A percentile compares a stretch with the other conserved stretches of the same genome.
These are phyloP conservation scores for Candida sonorensis DNA, from an alignment of 805 yeast genomes.

Conservation along the genomic window DNA sequence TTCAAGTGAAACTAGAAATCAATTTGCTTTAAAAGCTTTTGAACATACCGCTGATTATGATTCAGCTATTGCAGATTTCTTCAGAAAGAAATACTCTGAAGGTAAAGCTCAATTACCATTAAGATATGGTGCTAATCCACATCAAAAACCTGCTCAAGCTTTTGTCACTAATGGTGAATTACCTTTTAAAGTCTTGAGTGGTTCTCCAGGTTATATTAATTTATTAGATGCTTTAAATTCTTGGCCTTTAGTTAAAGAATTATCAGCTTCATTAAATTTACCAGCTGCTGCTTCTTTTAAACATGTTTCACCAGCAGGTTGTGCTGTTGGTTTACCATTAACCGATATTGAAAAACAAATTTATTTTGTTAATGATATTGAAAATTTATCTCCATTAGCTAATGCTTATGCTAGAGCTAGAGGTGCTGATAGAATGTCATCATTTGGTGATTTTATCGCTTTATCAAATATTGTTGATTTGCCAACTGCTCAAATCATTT, in stretches of 20 bases:
- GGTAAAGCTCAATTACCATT: slow-evolving; percentile 83
- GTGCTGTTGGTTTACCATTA: slow-evolving; percentile 93
- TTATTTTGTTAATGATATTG: slow-evolving; percentile 92
- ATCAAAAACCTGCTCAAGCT: slow-evolving; percentile 99
- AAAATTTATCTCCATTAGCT: slow-evolving; percentile 93
- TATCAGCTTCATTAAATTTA: slow-evolving; percentile 85
- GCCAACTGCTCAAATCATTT: slow-evolving; percentile 94
- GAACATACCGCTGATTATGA: slow-evolving; percentile 99
- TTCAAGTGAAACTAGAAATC: slow-evolving; percentile 67
- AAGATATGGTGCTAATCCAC: slow-evolving; percentile 98
- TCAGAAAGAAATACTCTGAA: slow-evolving; percentile 95
- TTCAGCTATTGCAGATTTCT: slow-evolving; percentile 90
- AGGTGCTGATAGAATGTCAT: slow-evolving; percentile 99
- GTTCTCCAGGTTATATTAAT: slow-evolving; percentile 97
- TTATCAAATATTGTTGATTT: slow-evolving; percentile 92
- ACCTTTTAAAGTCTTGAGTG: slow-evolving; percentile 89
- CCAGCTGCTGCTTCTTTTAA: slow-evolving; percentile 99
- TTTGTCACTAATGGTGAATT: slow-evolving; percentile 78
- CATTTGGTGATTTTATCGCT: slow-evolving; percentile 98
- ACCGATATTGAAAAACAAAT: slow-evolving; percentile 87
- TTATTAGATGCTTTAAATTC: slow-evolving; percentile 94
- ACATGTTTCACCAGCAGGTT: slow-evolving; percentile 99
- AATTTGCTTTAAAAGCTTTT: slow-evolving; percentile 90
- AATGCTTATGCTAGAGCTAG: slow-evolving; percentile 98
- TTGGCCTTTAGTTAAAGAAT: slow-evolving; percentile 97